Base-by-base conservation (phyloP, 202 grass and related monocot species). In the Musa balbisiana region DNA sequence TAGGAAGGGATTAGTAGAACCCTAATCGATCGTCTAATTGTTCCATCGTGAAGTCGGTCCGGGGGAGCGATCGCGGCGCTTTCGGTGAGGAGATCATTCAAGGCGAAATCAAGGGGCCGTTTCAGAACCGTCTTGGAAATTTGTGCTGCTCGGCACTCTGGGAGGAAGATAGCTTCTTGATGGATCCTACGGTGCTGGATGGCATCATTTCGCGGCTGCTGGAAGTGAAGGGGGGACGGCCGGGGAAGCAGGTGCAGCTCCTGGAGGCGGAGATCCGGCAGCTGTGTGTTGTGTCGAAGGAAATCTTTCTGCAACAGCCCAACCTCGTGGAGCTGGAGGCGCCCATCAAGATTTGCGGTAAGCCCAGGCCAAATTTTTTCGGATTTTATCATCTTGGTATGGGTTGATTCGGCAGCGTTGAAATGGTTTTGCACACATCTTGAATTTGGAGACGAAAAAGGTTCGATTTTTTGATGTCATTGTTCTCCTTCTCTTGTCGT, bases 331-430 rank as follows among this genome's bases (percentile, higher is more conserved):
- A 69, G 66, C 66, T 69, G 1, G 66, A 69, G 66, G 66, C 66
- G 15, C 66, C 66, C 15, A 49, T 69, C n/a, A 69, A 69, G 66
- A 69, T 69, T 49, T 69, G 66, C 50, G 66, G 66, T 69, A 49
- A 49, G 2, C 64, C 26, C 2, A n/a, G 15, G 1, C 11, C 49
- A 1, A 0, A 10, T 50, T 5, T 26, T 65, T 65, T 65, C 12
- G 56, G 3, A n/a, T 20, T 3, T 9, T 20, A n/a, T 60, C 56
- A 9, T 60, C 55, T 60, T 43, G 33, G 33, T 43, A 8, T 43
- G 33, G 33, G 4, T 8, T 43, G 33, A 43, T 43, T 43, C 4
- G 33, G 33, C 33, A 43, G 33, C 33, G 4, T 43, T 43, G 33
- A 43, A 43, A 43, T 43, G 33, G 33, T 43, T 43, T 60, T 60